Base-by-base conservation (phyloP, 2,329 filamentous ascomycete species). In the Chrysoporthe cubensis region DNA sequence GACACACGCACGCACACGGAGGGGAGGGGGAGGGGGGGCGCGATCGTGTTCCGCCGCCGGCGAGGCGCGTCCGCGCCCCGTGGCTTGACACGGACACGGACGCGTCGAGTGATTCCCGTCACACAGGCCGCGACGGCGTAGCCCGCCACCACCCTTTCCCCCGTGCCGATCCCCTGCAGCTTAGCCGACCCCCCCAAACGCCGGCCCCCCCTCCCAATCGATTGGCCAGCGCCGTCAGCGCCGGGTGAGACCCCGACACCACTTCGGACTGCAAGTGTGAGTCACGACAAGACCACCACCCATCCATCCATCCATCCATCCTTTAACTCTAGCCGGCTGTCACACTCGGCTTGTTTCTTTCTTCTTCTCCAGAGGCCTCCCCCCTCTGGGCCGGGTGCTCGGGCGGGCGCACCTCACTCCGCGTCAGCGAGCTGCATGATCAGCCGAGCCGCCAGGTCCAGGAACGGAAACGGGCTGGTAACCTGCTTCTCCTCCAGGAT, bases 391-490 rank as follows among this genome's bases (percentile, higher is more conserved):
- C 13, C 4, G 7, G 3, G 7, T 37, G 32, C 4, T 13, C 7
- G 21, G 48, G 34, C 13, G 44, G 8, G 46, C 7, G 18, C 9
- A 7, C 26, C 58, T 78, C 80, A 88, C 74, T 93, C 91, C 67
- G 91, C 90, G 77, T 95, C 92, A 13, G 94, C 94, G 76, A 98
- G 83, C 81, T 97, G 94, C 81, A 97, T 94, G 73, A 98, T 97
- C 75, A 98, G 84, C 80, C 90, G 90, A 72, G 93, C 94, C 42
- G 95, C 94, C 79, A 97, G 91, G 80, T 98, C 95, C 75, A 98
- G 84, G 81, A 97, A 98, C 4, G 96, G 95, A 79, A 97, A 98
- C 40, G 96, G 94, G 77, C 92, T 96, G 57, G 93, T 95, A 71
- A 97, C 93, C 75, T 97, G 92, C 85, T 98, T 98, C 81, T 97